Base-by-base conservation (phyloP, 2,329 filamentous ascomycete genomes). In the Thelonectria blattea region DNA sequence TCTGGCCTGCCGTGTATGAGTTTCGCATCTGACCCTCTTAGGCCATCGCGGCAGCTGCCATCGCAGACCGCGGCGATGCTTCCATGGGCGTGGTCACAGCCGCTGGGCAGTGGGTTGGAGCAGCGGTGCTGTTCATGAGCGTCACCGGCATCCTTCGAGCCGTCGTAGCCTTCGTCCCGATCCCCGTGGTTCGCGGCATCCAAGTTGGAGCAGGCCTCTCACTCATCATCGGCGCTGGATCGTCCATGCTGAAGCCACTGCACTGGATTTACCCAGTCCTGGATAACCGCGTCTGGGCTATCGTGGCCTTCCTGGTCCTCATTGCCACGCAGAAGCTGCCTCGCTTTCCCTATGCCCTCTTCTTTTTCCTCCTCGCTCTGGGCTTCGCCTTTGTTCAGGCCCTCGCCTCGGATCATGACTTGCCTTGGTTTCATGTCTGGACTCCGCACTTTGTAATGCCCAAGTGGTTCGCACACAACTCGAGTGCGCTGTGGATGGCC, bases 121-220 rank as follows among this genome's bases (percentile, higher is more conserved):
- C 79, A 7, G 84, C 89, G 20, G 89, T 97, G 9, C 82, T 94
- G 9, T 7, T 96, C 1, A 87, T 97, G 73, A 93, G 90, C 71
- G 73, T 88, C 5, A 96, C 92, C 0, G 92, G 94, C 1, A 77
- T 95, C n/a, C 80, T 97, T 32, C 83, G 83, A 58, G 90, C 88
- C 83, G 88, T 92, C 52, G 88, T 91, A 9, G 78, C 81, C n/a
- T 81, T 88, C 14, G 90, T 96, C 9, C 94, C 94, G 0, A 86
- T 93, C 14, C 91, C 93, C 0, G 90, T 98, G 0, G 89, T 98
- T 54, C 97, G 96, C 73, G 94, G 94, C 30, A 97, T 98, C 66
- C 95, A 98, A 76, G 87, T 97, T 49, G 94, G 94, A 39, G 94
- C 94, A 5, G 94, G 94, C 1, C 80, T 98, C 49, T 92, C 90